A percentile compares a stretch with the other conserved stretches of the same genome.
These are phyloP conservation scores for Colletotrichum chlorophyti DNA, from an alignment of 2,329 filamentous ascomycete genomes.

Conservation along the genomic window DNA sequence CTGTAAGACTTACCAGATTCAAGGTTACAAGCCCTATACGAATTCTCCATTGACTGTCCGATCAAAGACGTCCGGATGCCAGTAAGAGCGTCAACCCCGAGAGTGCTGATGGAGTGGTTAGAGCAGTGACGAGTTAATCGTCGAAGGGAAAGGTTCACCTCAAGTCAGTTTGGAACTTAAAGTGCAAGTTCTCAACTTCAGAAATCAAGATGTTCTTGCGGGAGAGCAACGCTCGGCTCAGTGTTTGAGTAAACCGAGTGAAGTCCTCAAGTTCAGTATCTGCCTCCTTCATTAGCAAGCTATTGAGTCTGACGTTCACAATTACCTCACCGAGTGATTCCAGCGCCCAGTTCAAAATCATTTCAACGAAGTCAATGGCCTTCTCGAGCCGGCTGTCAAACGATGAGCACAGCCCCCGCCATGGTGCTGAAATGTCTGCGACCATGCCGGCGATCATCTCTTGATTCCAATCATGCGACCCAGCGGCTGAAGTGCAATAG, in stretches of 20 bases:
- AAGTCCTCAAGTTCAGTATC: not conserved
- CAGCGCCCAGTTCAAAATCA: constrained; percentile 2
- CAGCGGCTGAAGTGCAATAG: constrained; percentile 36
- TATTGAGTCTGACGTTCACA: not conserved
- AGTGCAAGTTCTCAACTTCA: constrained; percentile 36
- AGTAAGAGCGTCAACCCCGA: constrained; percentile 42
- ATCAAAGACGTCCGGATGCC: constrained; percentile 46
- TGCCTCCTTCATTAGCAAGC: not conserved
- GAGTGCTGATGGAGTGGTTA: constrained; percentile 32
- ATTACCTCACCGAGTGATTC: constrained; percentile 28
- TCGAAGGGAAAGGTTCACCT: not conserved
- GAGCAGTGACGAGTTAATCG: not conserved
- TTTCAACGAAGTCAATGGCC: constrained; percentile 13
- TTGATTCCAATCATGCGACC: constrained; percentile 50
- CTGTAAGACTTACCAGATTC: constrained; percentile 40
- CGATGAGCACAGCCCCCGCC: constrained; percentile 32
- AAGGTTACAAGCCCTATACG: constrained; percentile 39
- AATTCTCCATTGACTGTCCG: constrained; percentile 41
- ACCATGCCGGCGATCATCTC: constrained; percentile 48
- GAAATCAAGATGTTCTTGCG: constrained; percentile 36
- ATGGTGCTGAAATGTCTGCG: constrained; percentile 39
- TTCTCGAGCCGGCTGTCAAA: not conserved
- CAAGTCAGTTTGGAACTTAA: constrained; percentile 32
- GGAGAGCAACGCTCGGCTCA: constrained; percentile 37
- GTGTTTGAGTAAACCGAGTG: not conserved